Conservation (phyloP, 2,329 filamentous ascomycete species). For the Stromatinia cepivora region DNA sequence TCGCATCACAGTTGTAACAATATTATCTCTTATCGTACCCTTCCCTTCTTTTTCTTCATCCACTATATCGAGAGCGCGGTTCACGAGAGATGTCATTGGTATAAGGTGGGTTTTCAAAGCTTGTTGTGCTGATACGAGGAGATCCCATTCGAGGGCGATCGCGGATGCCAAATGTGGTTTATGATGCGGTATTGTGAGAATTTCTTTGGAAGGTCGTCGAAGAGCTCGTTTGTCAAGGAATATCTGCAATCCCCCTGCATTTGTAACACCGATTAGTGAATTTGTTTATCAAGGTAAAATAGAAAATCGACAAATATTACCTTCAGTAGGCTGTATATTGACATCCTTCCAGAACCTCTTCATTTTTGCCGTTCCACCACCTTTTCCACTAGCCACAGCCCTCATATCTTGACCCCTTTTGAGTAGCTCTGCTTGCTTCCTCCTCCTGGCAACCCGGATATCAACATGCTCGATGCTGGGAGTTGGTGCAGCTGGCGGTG, state of each 20-base stretch:
- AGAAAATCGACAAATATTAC: constrained; percentile 45
- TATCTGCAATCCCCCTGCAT: constrained; percentile 50
- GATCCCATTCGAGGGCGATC: constrained; percentile 92
- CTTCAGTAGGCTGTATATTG: constrained; percentile 63
- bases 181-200: constrained; percentile 68
- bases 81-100: constrained; percentile 81
- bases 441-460: constrained; percentile 51
- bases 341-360: constrained; percentile 92
- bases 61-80: constrained; percentile 79
- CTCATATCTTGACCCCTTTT: constrained; percentile 53
- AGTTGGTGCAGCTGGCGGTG: constrained; percentile 57
- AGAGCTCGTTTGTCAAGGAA: constrained; percentile 78
- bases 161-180: constrained; percentile 83
- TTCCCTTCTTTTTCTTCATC: constrained; percentile 57
- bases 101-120: constrained; percentile 84
- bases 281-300: background rate
- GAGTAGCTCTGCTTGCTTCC: constrained; percentile 56
- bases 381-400: constrained; percentile 42
- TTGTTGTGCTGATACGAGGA: constrained; percentile 77
- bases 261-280: constrained; percentile 23
- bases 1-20: constrained; percentile 70
- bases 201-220: constrained; percentile 71
- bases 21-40: constrained; percentile 58
- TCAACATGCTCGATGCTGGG: constrained; percentile 45
- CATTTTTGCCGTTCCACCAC: constrained; percentile 47